Conservation (phyloP, 352 stramenopile species). For the Lagenidium sp. region DNA sequence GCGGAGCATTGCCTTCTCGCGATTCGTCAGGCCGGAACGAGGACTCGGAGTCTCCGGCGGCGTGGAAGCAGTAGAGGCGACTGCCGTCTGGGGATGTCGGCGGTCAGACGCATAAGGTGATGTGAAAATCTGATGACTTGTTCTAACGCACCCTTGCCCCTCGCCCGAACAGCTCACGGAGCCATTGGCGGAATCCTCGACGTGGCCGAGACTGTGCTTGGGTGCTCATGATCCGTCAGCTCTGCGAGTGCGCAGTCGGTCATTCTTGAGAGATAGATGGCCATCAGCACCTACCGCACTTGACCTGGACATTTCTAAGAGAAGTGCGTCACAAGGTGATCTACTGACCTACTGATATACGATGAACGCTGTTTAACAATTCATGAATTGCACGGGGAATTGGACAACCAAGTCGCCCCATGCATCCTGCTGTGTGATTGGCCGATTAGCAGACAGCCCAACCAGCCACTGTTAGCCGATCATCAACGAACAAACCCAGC, state of each 20-base stretch:
- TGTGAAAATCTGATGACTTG: not conserved
- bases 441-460: no score
- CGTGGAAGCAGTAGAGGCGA: not conserved
- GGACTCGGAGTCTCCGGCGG: constrained; percentile 6
- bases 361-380: no score
- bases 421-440: not conserved
- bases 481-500: not conserved
- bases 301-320: no score
- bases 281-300: no score
- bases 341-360: no score
- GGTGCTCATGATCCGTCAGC: no score
- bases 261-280: no score
- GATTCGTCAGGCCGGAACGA: constrained; percentile 13
- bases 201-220: not conserved
- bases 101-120: not conserved
- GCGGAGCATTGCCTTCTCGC: constrained; percentile 22
- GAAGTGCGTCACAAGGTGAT: not conserved
- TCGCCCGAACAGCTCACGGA: not conserved
- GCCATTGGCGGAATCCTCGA: not conserved
- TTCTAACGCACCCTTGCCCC: not conserved
- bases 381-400: not conserved
- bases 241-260: no score
- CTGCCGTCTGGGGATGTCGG: not conserved
- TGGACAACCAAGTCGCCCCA: not conserved
- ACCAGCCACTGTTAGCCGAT: not conserved